These are phyloP conservation scores for Erodium moschatum DNA, from an alignment of 441 rosid species.

Conservation along the genomic window DNA sequence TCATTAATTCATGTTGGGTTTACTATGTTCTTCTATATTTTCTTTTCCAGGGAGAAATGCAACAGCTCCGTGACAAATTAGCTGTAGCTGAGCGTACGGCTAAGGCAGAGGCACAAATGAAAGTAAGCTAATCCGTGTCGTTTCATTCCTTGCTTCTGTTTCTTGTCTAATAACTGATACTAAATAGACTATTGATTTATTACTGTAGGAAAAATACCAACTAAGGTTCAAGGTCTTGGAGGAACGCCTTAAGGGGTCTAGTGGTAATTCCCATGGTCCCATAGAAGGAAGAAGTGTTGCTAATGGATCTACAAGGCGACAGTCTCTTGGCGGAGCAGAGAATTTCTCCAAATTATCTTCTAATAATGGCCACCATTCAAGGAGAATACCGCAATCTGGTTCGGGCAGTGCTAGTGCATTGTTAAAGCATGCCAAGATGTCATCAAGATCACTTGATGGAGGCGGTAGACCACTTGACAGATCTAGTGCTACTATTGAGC, in stretches of 20 bases:
- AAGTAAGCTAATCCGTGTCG: constrained; percentile 25
- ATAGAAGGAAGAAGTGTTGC: constrained; percentile 26
- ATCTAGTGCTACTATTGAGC: constrained; percentile 16
- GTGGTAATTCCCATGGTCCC: constrained; percentile 20
- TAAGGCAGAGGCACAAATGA: constrained; percentile 47
- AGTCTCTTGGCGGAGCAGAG: constrained; percentile 38
- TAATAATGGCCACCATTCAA: neutral
- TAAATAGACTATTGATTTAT: constrained; percentile 10
- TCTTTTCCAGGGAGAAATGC: constrained; percentile 44
- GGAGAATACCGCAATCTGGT: constrained; percentile 25
- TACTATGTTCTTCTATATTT: constrained; percentile 4
- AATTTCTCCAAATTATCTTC: constrained; percentile 25
- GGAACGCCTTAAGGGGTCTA: constrained; percentile 33
- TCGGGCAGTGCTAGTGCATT: constrained; percentile 30
- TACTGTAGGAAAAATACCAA: constrained; percentile 38
- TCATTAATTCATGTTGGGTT: neutral
- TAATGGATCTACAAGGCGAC: constrained; percentile 30
- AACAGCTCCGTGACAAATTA: constrained; percentile 42
- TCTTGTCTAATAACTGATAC: constrained; percentile 1
- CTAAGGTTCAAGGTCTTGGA: constrained; percentile 43
- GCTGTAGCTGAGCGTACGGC: constrained; percentile 46
- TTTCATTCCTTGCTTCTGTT: neutral
- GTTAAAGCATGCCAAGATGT: constrained; percentile 26
- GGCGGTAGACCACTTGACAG: constrained; percentile 29
- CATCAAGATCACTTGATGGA: constrained; percentile 38